Conservation (phyloP, 1,284 basidiomycete species). For the Sporisorium scitamineum region DNA sequence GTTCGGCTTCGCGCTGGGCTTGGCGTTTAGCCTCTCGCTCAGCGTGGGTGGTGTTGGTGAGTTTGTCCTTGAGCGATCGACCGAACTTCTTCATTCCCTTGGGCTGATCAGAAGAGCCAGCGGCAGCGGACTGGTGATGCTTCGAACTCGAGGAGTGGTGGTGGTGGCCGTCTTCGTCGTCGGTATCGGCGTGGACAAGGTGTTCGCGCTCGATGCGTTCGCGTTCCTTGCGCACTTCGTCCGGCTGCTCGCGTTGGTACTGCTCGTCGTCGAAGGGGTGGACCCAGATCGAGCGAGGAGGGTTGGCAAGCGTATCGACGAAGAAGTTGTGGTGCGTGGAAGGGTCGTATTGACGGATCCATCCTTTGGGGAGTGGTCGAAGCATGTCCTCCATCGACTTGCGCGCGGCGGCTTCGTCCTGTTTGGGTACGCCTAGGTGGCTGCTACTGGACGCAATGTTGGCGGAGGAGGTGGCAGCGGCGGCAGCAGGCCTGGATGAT, state of each 20-base stretch:
- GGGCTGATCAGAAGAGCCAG: neutral
- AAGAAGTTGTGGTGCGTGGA: constrained; percentile 59
- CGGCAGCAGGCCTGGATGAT: constrained; percentile 9
- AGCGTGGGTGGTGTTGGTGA: constrained; percentile 65
- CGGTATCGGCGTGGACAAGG: constrained; percentile 49
- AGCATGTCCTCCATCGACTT: constrained; percentile 54
- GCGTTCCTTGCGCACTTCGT: constrained; percentile 19
- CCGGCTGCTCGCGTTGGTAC: constrained; percentile 44
- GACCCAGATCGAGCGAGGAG: constrained; percentile 68
- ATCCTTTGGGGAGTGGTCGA: constrained; percentile 57
- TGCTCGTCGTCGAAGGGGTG: constrained; percentile 64
- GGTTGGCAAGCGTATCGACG: constrained; percentile 63
- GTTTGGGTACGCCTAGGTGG: constrained; percentile 20
- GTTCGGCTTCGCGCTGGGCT: constrained; percentile 48
- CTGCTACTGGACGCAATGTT: constrained; percentile 1
- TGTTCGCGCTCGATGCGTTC: constrained; percentile 28
- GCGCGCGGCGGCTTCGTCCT: constrained; percentile 15
- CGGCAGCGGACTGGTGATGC: neutral
- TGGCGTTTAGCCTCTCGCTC: constrained; percentile 57
- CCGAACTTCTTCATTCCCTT: constrained; percentile 59
- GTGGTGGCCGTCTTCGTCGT: constrained; percentile 44
- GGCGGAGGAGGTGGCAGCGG: constrained; percentile 6
- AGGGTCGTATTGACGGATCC: constrained; percentile 65
- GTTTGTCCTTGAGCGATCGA: constrained; percentile 65
- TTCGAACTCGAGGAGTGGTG: neutral